Evolutionary conservation across 306 rosid species (phyloP).

Genomic region (Argentina anserina): DNA sequence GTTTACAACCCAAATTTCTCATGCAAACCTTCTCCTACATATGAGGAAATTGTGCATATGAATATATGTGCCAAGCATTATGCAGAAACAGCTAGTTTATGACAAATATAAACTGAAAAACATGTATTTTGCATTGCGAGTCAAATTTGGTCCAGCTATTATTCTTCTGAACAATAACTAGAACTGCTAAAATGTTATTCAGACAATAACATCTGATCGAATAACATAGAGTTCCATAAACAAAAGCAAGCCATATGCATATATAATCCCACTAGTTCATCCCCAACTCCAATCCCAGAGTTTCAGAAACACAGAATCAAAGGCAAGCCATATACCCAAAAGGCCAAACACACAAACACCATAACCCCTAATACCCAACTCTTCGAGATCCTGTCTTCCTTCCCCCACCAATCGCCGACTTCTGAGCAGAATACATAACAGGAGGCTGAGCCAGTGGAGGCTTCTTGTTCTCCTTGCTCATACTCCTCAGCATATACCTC

Average conservation of each 20-base stretch:
- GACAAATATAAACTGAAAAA: neutral
- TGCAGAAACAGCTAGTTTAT: too few species aligned
- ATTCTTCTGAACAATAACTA: neutral
- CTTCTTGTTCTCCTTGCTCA: constrained; percentile 72
- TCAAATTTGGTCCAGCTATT: neutral
- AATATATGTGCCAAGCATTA: too few species aligned
- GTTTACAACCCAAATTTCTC: too few species aligned
- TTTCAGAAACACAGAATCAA: constrained; percentile 11
- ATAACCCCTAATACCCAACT: constrained; percentile 9
- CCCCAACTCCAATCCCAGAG: neutral
- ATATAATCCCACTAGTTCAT: neutral
- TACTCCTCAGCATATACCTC: constrained; percentile 82
- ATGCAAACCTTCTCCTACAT: too few species aligned
- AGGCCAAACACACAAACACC: neutral
- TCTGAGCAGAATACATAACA: constrained; percentile 22
- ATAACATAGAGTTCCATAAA: neutral
- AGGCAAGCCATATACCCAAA: constrained; percentile 12
- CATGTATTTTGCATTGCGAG: neutral
- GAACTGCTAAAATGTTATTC: neutral
- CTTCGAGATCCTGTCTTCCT: constrained; percentile 38
- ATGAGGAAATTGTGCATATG: too few species aligned
- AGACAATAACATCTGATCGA: constrained; percentile 2
- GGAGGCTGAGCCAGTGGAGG: constrained; percentile 54
- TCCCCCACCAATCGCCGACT: constrained; percentile 22
- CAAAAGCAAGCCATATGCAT: neutral